A percentile compares a stretch with the other conserved stretches of the same genome.
These are phyloP conservation scores for Leptographium lundbergii DNA, from an alignment of 2,329 filamentous ascomycete genomes.

Conservation along the genomic window DNA sequence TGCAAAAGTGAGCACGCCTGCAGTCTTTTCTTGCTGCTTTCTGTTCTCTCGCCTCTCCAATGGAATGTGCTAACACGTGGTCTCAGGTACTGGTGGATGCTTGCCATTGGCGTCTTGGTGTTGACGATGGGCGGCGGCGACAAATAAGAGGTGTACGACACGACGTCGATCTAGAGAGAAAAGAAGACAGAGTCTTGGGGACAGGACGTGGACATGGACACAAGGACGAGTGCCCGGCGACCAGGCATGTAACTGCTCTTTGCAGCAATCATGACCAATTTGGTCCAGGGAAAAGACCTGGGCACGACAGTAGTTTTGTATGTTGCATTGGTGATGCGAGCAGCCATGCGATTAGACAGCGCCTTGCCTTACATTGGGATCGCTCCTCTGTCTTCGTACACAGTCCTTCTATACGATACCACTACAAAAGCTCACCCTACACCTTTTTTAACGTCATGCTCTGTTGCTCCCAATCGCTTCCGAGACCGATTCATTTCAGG, in stretches of 20 bases:
- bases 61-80: neutral
- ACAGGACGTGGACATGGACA: too few species aligned
- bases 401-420: neutral
- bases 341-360: too few species aligned
- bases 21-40: neutral
- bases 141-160: neutral
- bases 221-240: neutral
- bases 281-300: too few species aligned
- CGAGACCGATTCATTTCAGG: neutral
- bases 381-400: too few species aligned
- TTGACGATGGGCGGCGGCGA: neutral
- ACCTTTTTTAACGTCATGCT: neutral
- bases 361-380: too few species aligned
- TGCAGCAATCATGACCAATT: too few species aligned
- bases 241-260: too few species aligned
- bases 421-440: neutral
- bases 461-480: neutral
- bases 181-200: neutral
- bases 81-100: slow-evolving; percentile 53
- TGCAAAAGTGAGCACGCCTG: slow-evolving; percentile 46
- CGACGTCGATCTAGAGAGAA: neutral
- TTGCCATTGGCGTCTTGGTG: slow-evolving; percentile 40
- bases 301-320: too few species aligned
- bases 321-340: too few species aligned
- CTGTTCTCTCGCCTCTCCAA: neutral